phyloP scores from a whole-genome alignment of 345 rosid species.

The Euclidium syriacum region DNA sequence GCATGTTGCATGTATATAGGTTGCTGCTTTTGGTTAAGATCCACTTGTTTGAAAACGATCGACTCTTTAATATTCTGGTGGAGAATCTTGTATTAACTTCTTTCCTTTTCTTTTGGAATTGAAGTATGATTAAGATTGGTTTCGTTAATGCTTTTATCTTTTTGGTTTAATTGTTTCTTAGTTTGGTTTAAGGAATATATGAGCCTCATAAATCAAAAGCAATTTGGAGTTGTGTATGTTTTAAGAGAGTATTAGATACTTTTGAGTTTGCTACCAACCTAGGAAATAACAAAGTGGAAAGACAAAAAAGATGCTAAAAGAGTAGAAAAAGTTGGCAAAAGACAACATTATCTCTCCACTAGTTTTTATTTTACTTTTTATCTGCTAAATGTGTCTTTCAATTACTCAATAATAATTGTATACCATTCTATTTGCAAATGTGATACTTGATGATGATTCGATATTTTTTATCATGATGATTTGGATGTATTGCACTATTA shows the following conservation, averaged over 20 bases:
- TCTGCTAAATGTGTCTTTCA: background rate
- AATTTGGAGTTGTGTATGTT: background rate
- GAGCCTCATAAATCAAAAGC: background rate
- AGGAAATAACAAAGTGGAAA: constrained; percentile 27
- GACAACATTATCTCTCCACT: constrained; percentile 25
- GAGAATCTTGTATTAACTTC: background rate
- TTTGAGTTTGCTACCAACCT: constrained; percentile 26
- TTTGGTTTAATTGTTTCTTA: background rate
- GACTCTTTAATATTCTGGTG: background rate
- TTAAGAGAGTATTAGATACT: constrained; percentile 22
- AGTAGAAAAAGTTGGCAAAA: constrained; percentile 10
- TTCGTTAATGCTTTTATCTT: background rate
- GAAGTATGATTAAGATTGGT: constrained; percentile 2
- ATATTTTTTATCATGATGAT: background rate
- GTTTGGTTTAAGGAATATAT: constrained; percentile 6
- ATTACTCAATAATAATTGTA: background rate
- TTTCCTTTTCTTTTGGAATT: background rate
- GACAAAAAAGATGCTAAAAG: constrained; percentile 19
- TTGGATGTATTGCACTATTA: background rate
- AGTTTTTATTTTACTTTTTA: background rate
- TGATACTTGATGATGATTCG: background rate
- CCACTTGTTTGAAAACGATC: constrained; percentile 17
- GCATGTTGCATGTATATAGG: constrained; percentile 20
- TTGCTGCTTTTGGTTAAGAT: background rate
- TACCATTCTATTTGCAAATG: constrained; percentile 3